These are phyloP conservation scores for Erucastrum elatum DNA, from an alignment of 345 rosid species.

Conservation along the genomic window DNA sequence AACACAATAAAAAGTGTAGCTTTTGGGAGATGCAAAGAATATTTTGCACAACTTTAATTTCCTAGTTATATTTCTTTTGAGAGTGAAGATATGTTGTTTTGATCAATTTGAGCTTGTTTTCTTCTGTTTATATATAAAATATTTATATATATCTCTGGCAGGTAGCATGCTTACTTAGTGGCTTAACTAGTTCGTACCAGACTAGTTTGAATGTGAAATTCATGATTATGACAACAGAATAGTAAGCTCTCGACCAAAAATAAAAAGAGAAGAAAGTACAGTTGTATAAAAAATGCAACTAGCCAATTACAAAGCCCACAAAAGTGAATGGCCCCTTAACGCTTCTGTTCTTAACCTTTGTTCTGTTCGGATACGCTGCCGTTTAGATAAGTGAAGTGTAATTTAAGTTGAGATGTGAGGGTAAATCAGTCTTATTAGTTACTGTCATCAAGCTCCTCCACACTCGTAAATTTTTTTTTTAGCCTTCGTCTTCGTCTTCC, in stretches of 20 bases:
- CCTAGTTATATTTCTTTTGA: no score
- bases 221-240: not conserved
- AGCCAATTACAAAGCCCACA: no score
- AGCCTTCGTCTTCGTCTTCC: conserved; percentile 1
- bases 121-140: no score
- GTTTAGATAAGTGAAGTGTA: not conserved
- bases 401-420: conserved; percentile 7
- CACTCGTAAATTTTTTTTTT: not conserved
- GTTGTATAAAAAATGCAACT: no score
- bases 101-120: no score
- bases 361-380: not conserved
- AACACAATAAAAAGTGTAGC: no score
- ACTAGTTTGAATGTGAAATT: not conserved
- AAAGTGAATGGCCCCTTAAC: no score
- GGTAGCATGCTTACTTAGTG: not conserved
- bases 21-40: no score
- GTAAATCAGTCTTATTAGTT: conserved; percentile 11
- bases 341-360: not conserved
- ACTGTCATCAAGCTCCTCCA: conserved; percentile 23
- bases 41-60: no score
- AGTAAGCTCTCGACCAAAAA: not conserved
- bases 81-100: no score
- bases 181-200: not conserved
- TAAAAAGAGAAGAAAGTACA: not conserved
- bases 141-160: not conserved